Evolutionary conservation across 2,329 filamentous ascomycete genomes (phyloP).

Genomic region (Cytospora piceae): DNA sequence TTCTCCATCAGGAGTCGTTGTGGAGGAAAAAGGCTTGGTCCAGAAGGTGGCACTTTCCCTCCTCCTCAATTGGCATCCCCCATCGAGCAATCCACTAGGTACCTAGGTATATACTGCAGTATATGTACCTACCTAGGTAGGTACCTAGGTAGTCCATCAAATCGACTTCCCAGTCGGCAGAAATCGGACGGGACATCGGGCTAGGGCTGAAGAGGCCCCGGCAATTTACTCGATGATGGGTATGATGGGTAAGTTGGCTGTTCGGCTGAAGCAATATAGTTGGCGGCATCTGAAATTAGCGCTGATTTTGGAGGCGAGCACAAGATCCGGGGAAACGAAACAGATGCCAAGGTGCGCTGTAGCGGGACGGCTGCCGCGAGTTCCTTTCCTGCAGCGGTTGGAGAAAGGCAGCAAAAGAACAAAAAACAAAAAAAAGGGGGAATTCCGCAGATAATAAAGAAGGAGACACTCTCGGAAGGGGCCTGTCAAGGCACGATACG

Average conservation of each 20-base stretch:
- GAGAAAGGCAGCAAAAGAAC: too few relatives aligned
- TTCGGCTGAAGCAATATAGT: not conserved
- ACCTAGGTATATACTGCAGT: too few relatives aligned
- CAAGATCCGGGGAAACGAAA: slow-evolving; percentile 1
- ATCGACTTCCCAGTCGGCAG: not conserved
- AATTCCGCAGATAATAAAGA: too few relatives aligned
- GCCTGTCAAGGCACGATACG: too few relatives aligned
- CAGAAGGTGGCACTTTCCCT: too few relatives aligned
- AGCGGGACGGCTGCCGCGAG: not conserved
- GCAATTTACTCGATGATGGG: not conserved
- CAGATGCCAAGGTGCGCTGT: not conserved
- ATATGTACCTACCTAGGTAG: too few relatives aligned
- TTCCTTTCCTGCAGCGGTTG: not conserved
- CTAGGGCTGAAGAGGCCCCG: not conserved
- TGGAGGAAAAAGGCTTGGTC: too few relatives aligned
- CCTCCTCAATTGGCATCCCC: not conserved
- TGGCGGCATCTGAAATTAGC: slow-evolving; percentile 1
- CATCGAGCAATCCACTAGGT: not conserved
- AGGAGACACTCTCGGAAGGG: too few relatives aligned
- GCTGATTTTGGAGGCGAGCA: not conserved
- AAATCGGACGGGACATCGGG: not conserved
- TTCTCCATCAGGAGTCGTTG: not conserved
- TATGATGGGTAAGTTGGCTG: not conserved
- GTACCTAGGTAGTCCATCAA: too few relatives aligned
- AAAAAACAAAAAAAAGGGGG: not conserved